Conservation (phyloP, 139 green algal genomes). For the Micractinium conductrix region DNA sequence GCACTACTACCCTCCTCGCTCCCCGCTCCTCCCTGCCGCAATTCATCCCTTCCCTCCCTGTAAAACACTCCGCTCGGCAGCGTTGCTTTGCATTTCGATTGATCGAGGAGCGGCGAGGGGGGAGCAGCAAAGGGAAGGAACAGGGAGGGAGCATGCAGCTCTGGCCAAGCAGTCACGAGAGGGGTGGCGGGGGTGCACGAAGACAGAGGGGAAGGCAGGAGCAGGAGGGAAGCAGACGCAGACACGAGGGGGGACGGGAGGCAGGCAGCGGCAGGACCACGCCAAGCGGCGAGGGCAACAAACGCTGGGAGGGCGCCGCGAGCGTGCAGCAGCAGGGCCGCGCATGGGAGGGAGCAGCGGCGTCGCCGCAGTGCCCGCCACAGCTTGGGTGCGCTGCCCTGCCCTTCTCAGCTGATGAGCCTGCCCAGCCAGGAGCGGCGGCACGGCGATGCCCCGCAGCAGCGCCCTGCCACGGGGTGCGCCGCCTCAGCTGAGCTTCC, state of each 20-base stretch:
- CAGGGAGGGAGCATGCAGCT: background rate
- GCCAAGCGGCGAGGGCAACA: background rate
- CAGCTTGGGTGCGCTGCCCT: too few species aligned
- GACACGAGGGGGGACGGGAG: background rate
- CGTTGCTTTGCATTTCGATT: background rate
- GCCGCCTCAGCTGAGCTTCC: slow-evolving; percentile 75
- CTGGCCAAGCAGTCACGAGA: background rate
- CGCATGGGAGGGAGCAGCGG: background rate
- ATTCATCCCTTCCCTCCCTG: background rate
- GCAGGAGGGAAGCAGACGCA: background rate
- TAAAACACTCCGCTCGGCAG: background rate
- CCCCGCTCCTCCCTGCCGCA: too few species aligned
- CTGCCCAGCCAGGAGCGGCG: too few species aligned
- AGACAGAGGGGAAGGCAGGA: background rate
- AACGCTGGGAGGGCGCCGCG: too few species aligned
- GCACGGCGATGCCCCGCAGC: too few species aligned
- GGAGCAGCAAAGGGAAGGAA: background rate
- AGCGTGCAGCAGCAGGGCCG: background rate
- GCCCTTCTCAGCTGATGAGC: too few species aligned
- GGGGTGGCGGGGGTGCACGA: background rate
- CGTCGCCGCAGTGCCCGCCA: too few species aligned
- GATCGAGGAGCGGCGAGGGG: too few species aligned
- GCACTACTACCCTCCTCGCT: too few species aligned
- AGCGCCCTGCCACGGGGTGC: too few species aligned
- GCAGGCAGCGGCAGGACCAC: background rate